phyloP scores from a whole-genome alignment of 2,329 filamentous ascomycete genomes.

The Rhynchosporium secalis region DNA sequence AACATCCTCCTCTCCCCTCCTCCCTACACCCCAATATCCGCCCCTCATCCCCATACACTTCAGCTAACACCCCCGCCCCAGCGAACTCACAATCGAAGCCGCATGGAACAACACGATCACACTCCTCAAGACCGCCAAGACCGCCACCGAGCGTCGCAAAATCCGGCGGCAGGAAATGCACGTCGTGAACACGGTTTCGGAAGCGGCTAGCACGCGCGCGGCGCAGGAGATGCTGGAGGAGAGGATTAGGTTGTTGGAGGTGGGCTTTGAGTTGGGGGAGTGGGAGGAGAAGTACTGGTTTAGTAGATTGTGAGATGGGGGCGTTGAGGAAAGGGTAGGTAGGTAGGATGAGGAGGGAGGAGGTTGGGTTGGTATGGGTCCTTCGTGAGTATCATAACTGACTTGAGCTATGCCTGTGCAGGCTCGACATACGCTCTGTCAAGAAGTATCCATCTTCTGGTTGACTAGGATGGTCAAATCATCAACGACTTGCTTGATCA shows the following conservation, averaged over 20 bases:
- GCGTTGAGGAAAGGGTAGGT: no score
- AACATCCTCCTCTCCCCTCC: no score
- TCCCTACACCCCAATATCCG: neutral
- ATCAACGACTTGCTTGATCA: no score
- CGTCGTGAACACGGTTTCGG: neutral
- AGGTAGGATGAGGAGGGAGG: no score
- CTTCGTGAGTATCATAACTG: no score
- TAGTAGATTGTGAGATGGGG: neutral
- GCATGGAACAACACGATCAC: neutral
- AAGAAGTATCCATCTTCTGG: no score
- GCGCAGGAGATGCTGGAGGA: neutral
- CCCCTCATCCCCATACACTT: no score
- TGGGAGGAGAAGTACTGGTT: slow-evolving; percentile 9
- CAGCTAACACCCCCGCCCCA: neutral
- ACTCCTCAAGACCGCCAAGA: neutral
- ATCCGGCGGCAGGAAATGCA: neutral
- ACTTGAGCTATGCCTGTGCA: no score
- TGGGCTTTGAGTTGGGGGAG: neutral
- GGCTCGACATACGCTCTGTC: no score
- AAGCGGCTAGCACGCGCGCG: neutral
- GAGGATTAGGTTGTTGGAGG: neutral
- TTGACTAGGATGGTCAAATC: no score
- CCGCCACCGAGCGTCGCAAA: neutral
- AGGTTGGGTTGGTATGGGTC: no score
- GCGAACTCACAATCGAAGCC: slow-evolving; percentile 7